Base-by-base conservation (phyloP, 768 basidiomycete genomes). In the Tulasnella sp. region DNA sequence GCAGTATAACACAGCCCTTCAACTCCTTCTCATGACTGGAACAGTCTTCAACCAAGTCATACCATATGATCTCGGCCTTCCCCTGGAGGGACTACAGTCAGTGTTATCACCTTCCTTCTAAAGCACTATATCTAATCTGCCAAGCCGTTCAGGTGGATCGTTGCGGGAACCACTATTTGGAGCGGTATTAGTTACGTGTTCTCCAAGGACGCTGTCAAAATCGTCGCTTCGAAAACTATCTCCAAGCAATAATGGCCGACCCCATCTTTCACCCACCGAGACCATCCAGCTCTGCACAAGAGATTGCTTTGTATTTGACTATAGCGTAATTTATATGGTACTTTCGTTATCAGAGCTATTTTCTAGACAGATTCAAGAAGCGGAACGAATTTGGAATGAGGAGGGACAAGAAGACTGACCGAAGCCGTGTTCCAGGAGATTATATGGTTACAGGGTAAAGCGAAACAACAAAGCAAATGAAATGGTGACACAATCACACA, bases 121-220 rank as follows among this genome's bases (percentile, higher is more conserved):
- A 35, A 23, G n/a, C 16, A 11, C 55, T n/a, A n/a, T 44, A 11
- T 71, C 57, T 77, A 11, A 72, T 39, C 2, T 35, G n/a, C 13
- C 29, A 57, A 77, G 69, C 29, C 75, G 26, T 26, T 10, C 77
- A 99, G 97, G 82, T 93, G 88, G 88, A 86, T 91, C 0, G 97
- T 99, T 0, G 97, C 93, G 0, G 88, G 89, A 5, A 98, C 97
- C 9, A 99, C 97, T 0, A 86, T 98, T 37, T 94, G 93, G 91
- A 96, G 95, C 81, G 97, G 97, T 15, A 82, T 93, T 70, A 93
- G 93, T 26, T 95, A 95, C 81, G 81, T 95, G 7, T 91, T 92
- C 81, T 89, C 91, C 9, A 92, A 91, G 82, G 87, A 91, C 79
- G 92, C 91, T 0, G 91, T 94, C 61, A 89, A 89, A 48, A 83